Evolutionary conservation across 1,284 basidiomycete species (phyloP), one percentile per base, ranked within the genome.

Genomic region (Takashimella koratensis): DNA sequence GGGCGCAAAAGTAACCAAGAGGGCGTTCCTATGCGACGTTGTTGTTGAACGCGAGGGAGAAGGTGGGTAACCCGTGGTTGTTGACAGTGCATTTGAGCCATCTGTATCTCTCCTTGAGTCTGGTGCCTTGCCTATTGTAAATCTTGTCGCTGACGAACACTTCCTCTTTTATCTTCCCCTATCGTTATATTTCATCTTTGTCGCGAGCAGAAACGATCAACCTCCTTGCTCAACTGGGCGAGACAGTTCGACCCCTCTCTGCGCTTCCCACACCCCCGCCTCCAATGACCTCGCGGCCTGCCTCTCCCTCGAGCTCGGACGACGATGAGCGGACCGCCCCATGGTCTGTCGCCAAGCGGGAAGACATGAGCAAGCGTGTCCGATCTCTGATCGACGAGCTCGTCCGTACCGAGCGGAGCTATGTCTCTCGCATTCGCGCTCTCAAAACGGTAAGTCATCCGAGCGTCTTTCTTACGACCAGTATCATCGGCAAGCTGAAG

Each of bases 351-450:
- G 53, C 49, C 20, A 67, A 65, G 52, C 61, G 60, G 19, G 64
- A 60, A 21, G 72, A 73, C 49, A 62, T 67, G 62, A 52, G 58
- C n/a, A 57, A 54, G 26, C 54, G 63, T 1, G 46, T 74, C 25
- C 39, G 45, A 2, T 59, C 59, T 20, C 57, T 75, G 11, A 63
- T 73, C 5, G 70, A 75, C 24, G 75, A 76, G 60, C 59, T 76
- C 5, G 64, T 76, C 16, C 54, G 67, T 46, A 76, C 75, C 1
- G 75, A 76, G 49, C 51, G 66, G 47, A 73, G 73, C 44, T 76
- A 76, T 51, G 49, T 74, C 1, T 63, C 60, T 6, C 64, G 75
- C 23, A 63, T 76, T 39, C 56, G 61, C 25, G 71, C 70, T 1
- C 55, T 76, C 45, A 73, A 75, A 45, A 63, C 56, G 30, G 75